These are phyloP conservation scores for Acorus calamus DNA, from an alignment of 106 monocot species.

Conservation along the genomic window DNA sequence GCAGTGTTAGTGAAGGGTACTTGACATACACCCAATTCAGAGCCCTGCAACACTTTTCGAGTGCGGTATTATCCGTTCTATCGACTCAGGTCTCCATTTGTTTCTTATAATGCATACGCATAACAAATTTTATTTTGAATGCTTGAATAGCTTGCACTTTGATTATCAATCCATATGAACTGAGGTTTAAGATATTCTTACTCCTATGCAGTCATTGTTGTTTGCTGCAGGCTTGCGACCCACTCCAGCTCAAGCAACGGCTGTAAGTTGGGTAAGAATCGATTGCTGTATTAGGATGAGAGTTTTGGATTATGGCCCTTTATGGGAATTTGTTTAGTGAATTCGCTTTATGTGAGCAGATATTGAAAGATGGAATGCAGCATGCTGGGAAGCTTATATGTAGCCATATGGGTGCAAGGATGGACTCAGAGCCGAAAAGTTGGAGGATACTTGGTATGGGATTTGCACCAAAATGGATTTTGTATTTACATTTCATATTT, in stretches of 20 bases:
- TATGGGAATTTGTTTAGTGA: no score
- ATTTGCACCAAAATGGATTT: not conserved
- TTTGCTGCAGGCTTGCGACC: constrained; percentile 99
- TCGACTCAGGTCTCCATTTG: constrained; percentile 72
- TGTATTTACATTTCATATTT: no score
- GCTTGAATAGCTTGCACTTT: constrained; percentile 10
- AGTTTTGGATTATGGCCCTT: no score
- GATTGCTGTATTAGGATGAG: not conserved
- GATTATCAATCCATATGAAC: constrained; percentile 1
- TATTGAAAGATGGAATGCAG: constrained; percentile 98
- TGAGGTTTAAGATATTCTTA: constrained; percentile 34
- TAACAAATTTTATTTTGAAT: not conserved
- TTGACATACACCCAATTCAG: constrained; percentile 73
- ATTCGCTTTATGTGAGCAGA: constrained; percentile 18
- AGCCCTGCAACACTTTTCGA: constrained; percentile 87
- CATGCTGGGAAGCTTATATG: constrained; percentile 97
- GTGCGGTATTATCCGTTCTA: constrained; percentile 77
- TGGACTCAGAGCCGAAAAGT: constrained; percentile 97
- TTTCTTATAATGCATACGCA: not conserved
- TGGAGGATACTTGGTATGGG: constrained; percentile 88
- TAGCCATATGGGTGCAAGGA: constrained; percentile 93
- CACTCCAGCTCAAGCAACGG: constrained; percentile 94
- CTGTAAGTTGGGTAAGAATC: constrained; percentile 84
- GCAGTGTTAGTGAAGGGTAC: constrained; percentile 91
- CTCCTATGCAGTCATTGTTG: constrained; percentile 60